A percentile compares a stretch with the other conserved stretches of the same genome.
phyloP scores from a whole-genome alignment of 805 yeast genomes.

The Teunomyces panamensis region DNA sequence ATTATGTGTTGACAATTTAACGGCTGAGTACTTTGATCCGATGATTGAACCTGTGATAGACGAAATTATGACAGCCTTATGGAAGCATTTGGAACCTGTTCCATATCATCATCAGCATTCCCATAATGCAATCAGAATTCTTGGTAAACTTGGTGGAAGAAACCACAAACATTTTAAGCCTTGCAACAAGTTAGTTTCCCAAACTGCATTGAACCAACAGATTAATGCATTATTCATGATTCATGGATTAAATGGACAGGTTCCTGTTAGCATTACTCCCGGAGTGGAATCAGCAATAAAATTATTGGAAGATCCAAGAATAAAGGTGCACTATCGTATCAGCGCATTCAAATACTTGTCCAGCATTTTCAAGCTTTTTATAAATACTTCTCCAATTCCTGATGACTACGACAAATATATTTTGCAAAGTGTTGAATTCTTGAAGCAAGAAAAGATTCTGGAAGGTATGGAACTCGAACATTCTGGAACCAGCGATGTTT shows the following conservation, averaged over 20 bases:
- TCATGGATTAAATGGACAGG: constrained; percentile 57
- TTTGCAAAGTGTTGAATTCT: constrained; percentile 46
- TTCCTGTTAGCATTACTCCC: constrained; percentile 77
- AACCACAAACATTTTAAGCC: constrained; percentile 82
- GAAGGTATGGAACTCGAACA: constrained; percentile 33
- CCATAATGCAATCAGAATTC: constrained; percentile 87
- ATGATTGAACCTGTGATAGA: constrained; percentile 94
- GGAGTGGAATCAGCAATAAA: constrained; percentile 78
- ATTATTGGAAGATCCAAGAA: constrained; percentile 65
- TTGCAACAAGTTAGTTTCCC: constrained; percentile 60
- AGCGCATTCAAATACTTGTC: constrained; percentile 76
- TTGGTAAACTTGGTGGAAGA: constrained; percentile 96
- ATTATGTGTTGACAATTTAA: constrained; percentile 90
- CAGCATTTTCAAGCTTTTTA: constrained; percentile 62
- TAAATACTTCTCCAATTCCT: constrained; percentile 54
- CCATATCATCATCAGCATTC: constrained; percentile 95
- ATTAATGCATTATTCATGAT: constrained; percentile 65
- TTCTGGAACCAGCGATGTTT: constrained; percentile 45
- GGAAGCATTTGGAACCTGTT: constrained; percentile 86
- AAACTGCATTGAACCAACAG: constrained; percentile 61
- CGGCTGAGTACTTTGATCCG: constrained; percentile 96
- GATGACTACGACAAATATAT: constrained; percentile 42
- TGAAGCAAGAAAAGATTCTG: constrained; percentile 39
- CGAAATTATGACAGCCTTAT: constrained; percentile 89
- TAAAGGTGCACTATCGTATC: constrained; percentile 62